Percentiles rank a stretch among this genome's conserved stretches.
phyloP scores from a whole-genome alignment of 2,329 filamentous ascomycete genomes.

The Aspergillus sp. region DNA sequence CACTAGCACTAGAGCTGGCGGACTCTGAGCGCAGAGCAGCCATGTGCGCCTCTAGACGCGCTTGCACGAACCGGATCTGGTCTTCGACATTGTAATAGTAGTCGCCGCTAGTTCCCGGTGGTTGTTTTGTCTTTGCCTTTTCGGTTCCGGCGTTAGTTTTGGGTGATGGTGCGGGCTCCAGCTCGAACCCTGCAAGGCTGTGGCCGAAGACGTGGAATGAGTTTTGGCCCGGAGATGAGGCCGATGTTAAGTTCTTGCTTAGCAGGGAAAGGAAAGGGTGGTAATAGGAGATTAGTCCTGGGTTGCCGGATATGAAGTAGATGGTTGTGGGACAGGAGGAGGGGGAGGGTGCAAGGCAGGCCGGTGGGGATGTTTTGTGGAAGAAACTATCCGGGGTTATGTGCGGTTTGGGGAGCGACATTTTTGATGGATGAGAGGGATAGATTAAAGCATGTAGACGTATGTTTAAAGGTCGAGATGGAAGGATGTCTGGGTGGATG shows the following conservation, averaged over 20 bases:
- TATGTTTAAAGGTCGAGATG: neutral
- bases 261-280: slow-evolving; percentile 44
- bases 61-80: slow-evolving; percentile 52
- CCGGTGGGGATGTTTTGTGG: slow-evolving; percentile 15
- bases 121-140: neutral
- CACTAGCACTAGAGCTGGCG: neutral
- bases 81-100: slow-evolving; percentile 43
- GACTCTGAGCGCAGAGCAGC: neutral
- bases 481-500: neutral
- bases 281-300: slow-evolving; percentile 52
- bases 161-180: slow-evolving; percentile 7
- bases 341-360: neutral
- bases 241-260: slow-evolving; percentile 21
- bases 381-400: slow-evolving; percentile 34
- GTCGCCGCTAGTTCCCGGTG: neutral
- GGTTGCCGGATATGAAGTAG: slow-evolving; percentile 53
- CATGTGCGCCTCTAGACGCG: slow-evolving; percentile 35
- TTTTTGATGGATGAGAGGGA: neutral
- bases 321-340: slow-evolving; percentile 26
- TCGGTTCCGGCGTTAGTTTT: neutral
- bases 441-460: neutral
- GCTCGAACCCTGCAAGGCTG: slow-evolving; percentile 37
- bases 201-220: slow-evolving; percentile 33
- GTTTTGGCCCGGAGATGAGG: neutral
- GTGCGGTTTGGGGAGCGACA: slow-evolving; percentile 15